Conservation (phyloP, 768 basidiomycete species). For the Boletus reticulatus region DNA sequence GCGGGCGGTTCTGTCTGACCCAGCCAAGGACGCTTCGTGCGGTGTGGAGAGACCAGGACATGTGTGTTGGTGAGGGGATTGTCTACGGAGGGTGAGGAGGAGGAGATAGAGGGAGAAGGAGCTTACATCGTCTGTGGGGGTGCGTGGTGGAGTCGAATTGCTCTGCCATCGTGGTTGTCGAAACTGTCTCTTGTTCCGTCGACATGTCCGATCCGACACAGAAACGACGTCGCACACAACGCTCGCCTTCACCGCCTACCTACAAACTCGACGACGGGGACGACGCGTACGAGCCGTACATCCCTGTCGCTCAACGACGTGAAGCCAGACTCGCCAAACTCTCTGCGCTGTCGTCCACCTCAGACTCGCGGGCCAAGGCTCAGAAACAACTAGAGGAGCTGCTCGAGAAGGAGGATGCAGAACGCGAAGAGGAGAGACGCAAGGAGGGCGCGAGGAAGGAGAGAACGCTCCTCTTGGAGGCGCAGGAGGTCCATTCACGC, state of each 20-base stretch:
- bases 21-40: constrained; percentile 88
- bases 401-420: constrained; percentile 63
- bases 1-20: constrained; percentile 78
- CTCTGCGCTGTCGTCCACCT: constrained; percentile 54
- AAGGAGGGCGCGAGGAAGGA: constrained; percentile 80
- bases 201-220: constrained; percentile 32
- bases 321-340: constrained; percentile 79
- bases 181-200: background rate
- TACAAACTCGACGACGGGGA: constrained; percentile 63
- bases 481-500: constrained; percentile 88
- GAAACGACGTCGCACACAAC: constrained; percentile 53
- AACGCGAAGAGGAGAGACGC: constrained; percentile 73
- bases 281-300: constrained; percentile 76
- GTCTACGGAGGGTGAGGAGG: constrained; percentile 41
- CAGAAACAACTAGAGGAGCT: constrained; percentile 53
- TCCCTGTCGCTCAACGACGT: constrained; percentile 83
- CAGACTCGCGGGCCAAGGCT: constrained; percentile 48
- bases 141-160: constrained; percentile 60
- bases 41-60: constrained; percentile 85
- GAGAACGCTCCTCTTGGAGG: constrained; percentile 85
- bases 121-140: constrained; percentile 70
- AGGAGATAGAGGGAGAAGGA: background rate
- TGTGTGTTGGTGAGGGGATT: constrained; percentile 79
- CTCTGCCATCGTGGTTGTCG: constrained; percentile 17
- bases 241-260: constrained; percentile 54